These are phyloP conservation scores for Cinnamomum micranthum DNA, from an alignment of 164 flowering plant genomes.

Conservation along the genomic window DNA sequence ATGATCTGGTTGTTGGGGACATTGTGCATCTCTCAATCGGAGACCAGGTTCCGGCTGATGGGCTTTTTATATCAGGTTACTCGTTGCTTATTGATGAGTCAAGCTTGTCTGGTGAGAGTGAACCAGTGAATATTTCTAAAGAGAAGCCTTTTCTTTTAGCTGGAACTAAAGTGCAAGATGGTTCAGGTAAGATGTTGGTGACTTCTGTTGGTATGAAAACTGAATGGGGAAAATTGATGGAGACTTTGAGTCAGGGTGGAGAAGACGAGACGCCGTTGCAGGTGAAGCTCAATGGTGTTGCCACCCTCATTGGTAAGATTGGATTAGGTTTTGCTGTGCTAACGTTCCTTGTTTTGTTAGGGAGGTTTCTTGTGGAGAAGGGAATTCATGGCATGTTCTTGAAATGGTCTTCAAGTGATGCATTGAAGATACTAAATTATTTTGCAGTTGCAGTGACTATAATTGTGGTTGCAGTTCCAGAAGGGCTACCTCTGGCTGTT, in stretches of 20 bases:
- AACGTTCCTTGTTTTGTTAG: constrained; percentile 33
- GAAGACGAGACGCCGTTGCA: constrained; percentile 56
- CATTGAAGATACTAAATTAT: constrained; percentile 33
- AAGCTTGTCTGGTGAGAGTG: constrained; percentile 50
- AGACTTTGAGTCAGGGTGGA: constrained; percentile 42
- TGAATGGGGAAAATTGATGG: constrained; percentile 59
- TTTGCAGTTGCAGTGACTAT: constrained; percentile 53
- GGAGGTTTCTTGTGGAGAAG: constrained; percentile 38
- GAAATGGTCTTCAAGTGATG: constrained; percentile 39
- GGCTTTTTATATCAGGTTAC: constrained; percentile 41
- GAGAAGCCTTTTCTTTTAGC: constrained; percentile 43
- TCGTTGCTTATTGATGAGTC: constrained; percentile 44
- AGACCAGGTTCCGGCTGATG: constrained; percentile 52
- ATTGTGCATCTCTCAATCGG: constrained; percentile 40
- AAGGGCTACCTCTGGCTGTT: constrained; percentile 52
- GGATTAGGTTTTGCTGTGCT: constrained; percentile 39
- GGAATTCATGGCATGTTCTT: constrained; percentile 20
- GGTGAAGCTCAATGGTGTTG: constrained; percentile 54
- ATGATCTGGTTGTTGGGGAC: constrained; percentile 50
- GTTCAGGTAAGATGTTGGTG: constrained; percentile 47
- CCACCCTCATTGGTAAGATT: constrained; percentile 48
- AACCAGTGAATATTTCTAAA: constrained; percentile 25
- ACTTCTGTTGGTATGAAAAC: constrained; percentile 55
- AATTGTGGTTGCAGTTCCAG: constrained; percentile 56
- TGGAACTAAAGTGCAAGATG: constrained; percentile 52